Percentiles rank a stretch among this genome's conserved stretches.
These are phyloP conservation scores for Pichia sp. DNA, from an alignment of 1,139 yeast species.

Conservation along the genomic window DNA sequence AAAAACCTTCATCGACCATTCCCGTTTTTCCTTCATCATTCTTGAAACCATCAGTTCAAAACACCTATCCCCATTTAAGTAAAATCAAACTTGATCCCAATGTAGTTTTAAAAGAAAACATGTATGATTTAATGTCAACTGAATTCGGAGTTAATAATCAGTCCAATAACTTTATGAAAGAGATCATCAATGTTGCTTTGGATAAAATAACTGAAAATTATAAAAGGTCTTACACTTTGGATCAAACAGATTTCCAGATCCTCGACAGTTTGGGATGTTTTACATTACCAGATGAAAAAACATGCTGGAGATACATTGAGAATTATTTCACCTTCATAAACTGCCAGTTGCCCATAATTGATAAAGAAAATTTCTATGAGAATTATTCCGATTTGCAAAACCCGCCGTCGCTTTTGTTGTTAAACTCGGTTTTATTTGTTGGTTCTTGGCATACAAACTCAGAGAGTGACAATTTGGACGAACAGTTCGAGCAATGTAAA, in stretches of 20 bases:
- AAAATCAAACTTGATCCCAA: conserved; percentile 14
- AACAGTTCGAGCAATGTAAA: conserved; percentile 18
- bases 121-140: conserved; percentile 10
- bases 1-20: conserved; percentile 3
- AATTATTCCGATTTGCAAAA: conserved; percentile 49
- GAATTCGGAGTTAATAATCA: conserved; percentile 11
- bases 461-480: conserved; percentile 47
- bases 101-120: conserved; percentile 16
- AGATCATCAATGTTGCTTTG: conserved; percentile 20
- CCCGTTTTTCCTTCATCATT: conserved; percentile 10
- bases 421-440: conserved; percentile 62
- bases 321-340: conserved; percentile 42
- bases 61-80: conserved; percentile 13
- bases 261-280: conserved; percentile 67
- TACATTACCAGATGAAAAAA: conserved; percentile 51
- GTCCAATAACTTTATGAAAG: conserved; percentile 12
- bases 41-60: conserved; percentile 12
- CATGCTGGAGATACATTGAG: conserved; percentile 55
- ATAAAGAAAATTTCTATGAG: conserved; percentile 54
- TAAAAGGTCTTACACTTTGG: conserved; percentile 33
- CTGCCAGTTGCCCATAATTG: conserved; percentile 65
- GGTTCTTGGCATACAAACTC: conserved; percentile 37
- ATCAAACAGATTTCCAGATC: conserved; percentile 41
- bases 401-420: conserved; percentile 59
- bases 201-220: conserved; percentile 23